Conservation (phyloP, 23 red algal genomes). For the Chondrus crispus region DNA sequence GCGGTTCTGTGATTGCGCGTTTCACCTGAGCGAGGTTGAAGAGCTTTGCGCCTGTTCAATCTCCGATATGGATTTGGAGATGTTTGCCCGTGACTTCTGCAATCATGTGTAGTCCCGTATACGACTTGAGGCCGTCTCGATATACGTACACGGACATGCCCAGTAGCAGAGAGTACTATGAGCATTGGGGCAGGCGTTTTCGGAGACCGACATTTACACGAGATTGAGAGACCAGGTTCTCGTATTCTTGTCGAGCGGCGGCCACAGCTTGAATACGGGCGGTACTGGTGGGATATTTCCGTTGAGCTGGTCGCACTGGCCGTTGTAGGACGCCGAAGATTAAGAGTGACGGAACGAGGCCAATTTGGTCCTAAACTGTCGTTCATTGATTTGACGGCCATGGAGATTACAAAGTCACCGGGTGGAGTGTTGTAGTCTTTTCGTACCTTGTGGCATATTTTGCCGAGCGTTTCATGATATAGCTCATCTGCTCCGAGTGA, state of each 20-base stretch:
- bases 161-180: neutral
- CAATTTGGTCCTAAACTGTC: neutral
- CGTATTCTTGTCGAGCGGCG: neutral
- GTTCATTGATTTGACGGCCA: neutral
- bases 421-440: neutral
- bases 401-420: neutral
- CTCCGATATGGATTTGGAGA: neutral
- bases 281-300: neutral
- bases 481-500: neutral
- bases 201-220: neutral
- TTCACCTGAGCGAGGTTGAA: neutral
- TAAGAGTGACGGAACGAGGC: neutral
- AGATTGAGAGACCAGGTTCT: neutral
- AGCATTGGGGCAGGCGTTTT: neutral
- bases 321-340: neutral
- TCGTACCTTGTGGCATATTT: neutral
- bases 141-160: neutral
- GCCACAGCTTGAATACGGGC: neutral
- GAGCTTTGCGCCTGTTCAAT: neutral
- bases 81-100: neutral
- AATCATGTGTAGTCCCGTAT: neutral
- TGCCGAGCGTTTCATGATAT: neutral
- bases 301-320: neutral
- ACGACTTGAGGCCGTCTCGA: neutral
- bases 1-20: too few species aligned